A percentile compares a stretch with the other conserved stretches of the same genome.
Evolutionary conservation across 1,284 basidiomycete genomes (phyloP).

Genomic region (Malassezia equina): DNA sequence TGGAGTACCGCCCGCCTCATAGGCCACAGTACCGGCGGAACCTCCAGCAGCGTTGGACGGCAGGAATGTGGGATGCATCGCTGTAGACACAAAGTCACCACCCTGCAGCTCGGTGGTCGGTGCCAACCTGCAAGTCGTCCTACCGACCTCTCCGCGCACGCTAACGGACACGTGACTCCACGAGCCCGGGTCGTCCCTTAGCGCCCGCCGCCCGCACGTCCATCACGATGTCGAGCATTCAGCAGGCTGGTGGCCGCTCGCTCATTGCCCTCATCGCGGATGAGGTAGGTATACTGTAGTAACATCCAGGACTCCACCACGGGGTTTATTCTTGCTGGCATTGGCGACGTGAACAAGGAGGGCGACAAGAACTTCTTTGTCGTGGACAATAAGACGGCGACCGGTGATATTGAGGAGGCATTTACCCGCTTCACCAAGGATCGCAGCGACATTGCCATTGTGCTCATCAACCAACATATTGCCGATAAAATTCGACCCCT

Average conservation of each 20-base stretch:
- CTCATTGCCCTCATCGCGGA: constrained; percentile 20
- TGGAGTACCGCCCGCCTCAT: constrained; percentile 6
- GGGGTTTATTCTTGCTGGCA: constrained; percentile 44
- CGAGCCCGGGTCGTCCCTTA: neutral
- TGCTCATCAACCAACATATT: constrained; percentile 48
- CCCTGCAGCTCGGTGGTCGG: neutral
- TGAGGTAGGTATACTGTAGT: constrained; percentile 10
- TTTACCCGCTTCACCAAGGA: constrained; percentile 37
- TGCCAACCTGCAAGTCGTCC: neutral
- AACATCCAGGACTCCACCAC: constrained; percentile 40
- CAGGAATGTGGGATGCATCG: constrained; percentile 12
- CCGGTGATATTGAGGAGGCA: constrained; percentile 38
- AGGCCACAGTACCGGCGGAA: constrained; percentile 1
- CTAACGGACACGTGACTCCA: constrained; percentile 11
- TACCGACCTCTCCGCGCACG: neutral
- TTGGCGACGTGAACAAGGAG: constrained; percentile 40
- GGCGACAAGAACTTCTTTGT: constrained; percentile 46
- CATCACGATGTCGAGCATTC: constrained; percentile 12
- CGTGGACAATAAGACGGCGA: constrained; percentile 40
- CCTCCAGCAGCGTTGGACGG: constrained; percentile 14
- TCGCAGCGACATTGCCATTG: constrained; percentile 44
- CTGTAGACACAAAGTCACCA: neutral
- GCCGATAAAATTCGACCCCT: constrained; percentile 84
- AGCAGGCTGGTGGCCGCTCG: constrained; percentile 17
- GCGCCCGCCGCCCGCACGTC: neutral